A percentile compares a stretch with the other conserved stretches of the same genome.
Conservation (phyloP, 2,329 filamentous ascomycete species). For the Calonectria pseudoturangicola region DNA sequence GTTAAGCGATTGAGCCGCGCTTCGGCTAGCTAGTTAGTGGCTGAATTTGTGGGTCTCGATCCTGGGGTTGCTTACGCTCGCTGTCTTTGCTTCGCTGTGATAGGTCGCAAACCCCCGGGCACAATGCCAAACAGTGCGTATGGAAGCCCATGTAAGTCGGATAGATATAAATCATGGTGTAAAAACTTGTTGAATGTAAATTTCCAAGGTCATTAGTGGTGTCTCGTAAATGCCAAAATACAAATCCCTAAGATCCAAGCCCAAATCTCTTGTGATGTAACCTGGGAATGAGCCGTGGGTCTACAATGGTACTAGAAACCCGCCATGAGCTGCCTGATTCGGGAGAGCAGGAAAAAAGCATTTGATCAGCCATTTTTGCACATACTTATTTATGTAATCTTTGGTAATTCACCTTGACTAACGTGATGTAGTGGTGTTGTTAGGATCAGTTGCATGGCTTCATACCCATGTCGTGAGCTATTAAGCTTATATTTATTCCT, state of each 20-base stretch:
- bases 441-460: too few species aligned
- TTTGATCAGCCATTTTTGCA: neutral
- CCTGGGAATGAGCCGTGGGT: too few species aligned
- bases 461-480: neutral
- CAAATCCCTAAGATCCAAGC: neutral
- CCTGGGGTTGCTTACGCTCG: neutral
- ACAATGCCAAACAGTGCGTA: neutral
- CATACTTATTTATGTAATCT: neutral
- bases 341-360: neutral
- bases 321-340: too few species aligned
- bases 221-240: neutral
- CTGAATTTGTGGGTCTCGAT: constrained; percentile 1
- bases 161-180: too few species aligned
- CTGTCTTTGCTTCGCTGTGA: neutral
- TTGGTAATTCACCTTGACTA: neutral
- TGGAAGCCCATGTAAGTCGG: neutral
- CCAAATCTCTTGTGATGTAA: neutral
- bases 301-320: too few species aligned
- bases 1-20: neutral
- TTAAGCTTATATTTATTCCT: constrained; percentile 19
- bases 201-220: too few species aligned
- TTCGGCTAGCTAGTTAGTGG: neutral
- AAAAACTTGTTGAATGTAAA: neutral
- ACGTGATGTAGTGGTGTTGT: neutral
- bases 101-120: constrained; percentile 1